A percentile compares a stretch with the other conserved stretches of the same genome.
These are phyloP conservation scores for Citrus maxima DNA, from an alignment of 345 rosid genomes.

Conservation along the genomic window DNA sequence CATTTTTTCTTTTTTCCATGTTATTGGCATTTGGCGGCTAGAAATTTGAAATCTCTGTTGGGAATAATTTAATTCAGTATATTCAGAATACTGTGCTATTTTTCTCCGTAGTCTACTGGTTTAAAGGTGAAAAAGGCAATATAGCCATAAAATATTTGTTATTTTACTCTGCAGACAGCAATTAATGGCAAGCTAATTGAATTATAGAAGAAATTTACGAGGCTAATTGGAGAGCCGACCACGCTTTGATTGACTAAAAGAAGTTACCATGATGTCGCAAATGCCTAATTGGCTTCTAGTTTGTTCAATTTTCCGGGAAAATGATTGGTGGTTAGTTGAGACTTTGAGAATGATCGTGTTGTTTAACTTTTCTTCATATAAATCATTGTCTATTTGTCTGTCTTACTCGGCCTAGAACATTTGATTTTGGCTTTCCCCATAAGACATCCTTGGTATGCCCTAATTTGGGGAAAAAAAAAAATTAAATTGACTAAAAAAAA, in stretches of 20 bases:
- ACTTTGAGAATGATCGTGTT: neutral
- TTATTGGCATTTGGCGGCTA: conserved; percentile 16
- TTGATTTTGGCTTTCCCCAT: neutral
- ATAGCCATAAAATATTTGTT: neutral
- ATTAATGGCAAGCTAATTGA: neutral
- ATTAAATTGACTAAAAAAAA: neutral
- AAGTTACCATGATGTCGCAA: conserved; percentile 5
- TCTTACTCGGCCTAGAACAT: neutral
- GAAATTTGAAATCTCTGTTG: neutral
- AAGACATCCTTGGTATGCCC: neutral
- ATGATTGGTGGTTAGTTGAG: neutral
- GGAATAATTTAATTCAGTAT: conserved; percentile 5
- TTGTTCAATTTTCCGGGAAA: neutral
- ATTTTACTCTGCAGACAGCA: neutral
- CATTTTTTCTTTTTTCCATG: neutral
- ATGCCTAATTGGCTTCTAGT: conserved; percentile 2
- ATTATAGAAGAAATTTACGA: neutral
- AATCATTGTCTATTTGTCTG: neutral
- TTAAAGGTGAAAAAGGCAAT: neutral
- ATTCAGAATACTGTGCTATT: neutral
- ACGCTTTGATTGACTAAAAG: conserved; percentile 10
- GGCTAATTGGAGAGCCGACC: conserved; percentile 14
- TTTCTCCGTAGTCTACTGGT: neutral
- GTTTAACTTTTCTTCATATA: neutral
- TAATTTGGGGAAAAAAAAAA: neutral